A percentile compares a stretch with the other conserved stretches of the same genome.
Conservation (phyloP, 2,329 filamentous ascomycete genomes). For the Colletotrichum plurivorum region DNA sequence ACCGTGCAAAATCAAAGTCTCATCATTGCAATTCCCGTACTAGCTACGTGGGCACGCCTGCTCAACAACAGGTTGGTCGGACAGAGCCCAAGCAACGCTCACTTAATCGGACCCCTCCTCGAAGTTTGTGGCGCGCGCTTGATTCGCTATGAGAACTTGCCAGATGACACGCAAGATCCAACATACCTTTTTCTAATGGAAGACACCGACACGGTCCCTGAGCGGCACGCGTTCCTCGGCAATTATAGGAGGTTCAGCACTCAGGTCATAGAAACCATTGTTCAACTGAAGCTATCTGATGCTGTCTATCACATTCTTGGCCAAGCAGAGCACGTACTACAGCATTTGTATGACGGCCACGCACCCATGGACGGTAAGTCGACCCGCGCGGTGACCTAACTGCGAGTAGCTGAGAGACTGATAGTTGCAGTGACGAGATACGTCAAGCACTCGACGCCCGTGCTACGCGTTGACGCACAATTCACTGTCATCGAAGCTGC, state of each 20-base stretch:
- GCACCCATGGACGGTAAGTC: constrained; percentile 75
- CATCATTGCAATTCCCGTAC: constrained; percentile 91
- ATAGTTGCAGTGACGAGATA: constrained; percentile 65
- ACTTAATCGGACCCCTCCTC: constrained; percentile 81
- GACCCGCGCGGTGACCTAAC: neutral
- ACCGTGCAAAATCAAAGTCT: constrained; percentile 90
- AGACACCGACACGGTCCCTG: constrained; percentile 94
- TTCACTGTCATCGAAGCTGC: constrained; percentile 91
- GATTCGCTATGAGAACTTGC: constrained; percentile 88
- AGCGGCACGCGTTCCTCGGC: constrained; percentile 93
- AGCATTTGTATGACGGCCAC: constrained; percentile 80
- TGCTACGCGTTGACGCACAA: constrained; percentile 87
- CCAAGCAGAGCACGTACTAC: constrained; percentile 80
- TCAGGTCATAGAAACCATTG: constrained; percentile 88
- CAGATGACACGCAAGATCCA: constrained; percentile 84
- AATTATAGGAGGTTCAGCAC: constrained; percentile 95
- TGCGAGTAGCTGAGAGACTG: neutral
- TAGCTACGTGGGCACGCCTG: constrained; percentile 91
- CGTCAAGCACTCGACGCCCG: constrained; percentile 78
- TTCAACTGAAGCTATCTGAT: constrained; percentile 84
- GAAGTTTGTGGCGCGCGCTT: constrained; percentile 87
- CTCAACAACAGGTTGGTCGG: constrained; percentile 80
- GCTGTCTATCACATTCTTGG: constrained; percentile 90
- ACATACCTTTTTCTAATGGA: constrained; percentile 88
- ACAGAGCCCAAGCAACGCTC: constrained; percentile 71